Conservation (phyloP, 768 basidiomycete genomes). For the Serendipita indica region DNA sequence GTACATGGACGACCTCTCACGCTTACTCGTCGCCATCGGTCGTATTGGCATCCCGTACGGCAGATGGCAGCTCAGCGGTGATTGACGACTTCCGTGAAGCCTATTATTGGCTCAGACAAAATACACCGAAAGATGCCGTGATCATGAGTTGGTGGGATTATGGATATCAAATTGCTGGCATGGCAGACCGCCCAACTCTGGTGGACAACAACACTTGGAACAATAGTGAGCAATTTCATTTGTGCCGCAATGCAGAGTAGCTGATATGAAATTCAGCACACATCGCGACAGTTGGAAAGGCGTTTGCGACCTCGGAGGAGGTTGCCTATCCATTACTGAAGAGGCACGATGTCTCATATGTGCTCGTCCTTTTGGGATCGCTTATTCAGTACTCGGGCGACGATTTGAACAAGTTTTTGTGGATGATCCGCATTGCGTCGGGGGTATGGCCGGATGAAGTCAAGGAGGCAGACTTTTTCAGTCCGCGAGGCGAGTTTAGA, state of each 20-base stretch:
- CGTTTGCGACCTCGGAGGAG: slow-evolving; percentile 89
- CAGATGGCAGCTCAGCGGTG: slow-evolving; percentile 81
- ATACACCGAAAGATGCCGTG: slow-evolving; percentile 81
- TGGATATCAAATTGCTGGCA: slow-evolving; percentile 97
- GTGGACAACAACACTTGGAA: slow-evolving; percentile 99
- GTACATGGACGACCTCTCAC: slow-evolving; percentile 87
- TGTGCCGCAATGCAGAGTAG: neutral
- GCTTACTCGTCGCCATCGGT: slow-evolving; percentile 98
- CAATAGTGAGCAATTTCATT: slow-evolving; percentile 56
- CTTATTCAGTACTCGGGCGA: slow-evolving; percentile 95
- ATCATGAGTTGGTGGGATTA: slow-evolving; percentile 99
- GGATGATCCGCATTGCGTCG: slow-evolving; percentile 93
- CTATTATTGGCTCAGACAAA: slow-evolving; percentile 96
- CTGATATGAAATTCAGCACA: slow-evolving; percentile 42
- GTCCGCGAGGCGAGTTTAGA: slow-evolving; percentile 78
- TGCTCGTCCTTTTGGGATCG: slow-evolving; percentile 94
- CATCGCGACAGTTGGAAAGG: slow-evolving; percentile 97
- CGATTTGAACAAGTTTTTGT: slow-evolving; percentile 99
- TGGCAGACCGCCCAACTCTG: slow-evolving; percentile 90
- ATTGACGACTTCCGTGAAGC: slow-evolving; percentile 99
- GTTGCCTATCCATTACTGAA: slow-evolving; percentile 92
- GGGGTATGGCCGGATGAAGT: slow-evolving; percentile 98
- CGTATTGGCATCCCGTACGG: slow-evolving; percentile 63
- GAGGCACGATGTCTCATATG: slow-evolving; percentile 95
- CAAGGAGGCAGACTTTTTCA: slow-evolving; percentile 91